Base-by-base conservation (phyloP, 2,329 filamentous ascomycete genomes). In the Fusarium xylarioides region DNA sequence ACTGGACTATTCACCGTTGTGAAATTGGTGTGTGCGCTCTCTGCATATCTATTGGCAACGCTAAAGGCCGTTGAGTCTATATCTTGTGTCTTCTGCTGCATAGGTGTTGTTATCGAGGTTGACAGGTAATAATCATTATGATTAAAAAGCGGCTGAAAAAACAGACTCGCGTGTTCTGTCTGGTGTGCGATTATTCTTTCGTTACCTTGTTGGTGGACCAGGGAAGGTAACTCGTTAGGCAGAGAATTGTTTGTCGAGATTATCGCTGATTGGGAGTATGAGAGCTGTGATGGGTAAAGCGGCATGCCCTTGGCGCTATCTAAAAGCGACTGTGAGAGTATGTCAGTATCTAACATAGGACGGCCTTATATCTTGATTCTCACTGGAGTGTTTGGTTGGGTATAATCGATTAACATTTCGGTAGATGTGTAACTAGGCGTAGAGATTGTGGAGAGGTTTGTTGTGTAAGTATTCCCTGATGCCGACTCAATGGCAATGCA, bases 221-320 rank as follows among this genome's bases (percentile, higher is more conserved):
- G 2, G 1, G 11, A 1, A 21, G 26, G 12, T 3, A 32, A 8
- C 3, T 11, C 38, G 5, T 7, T 4, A 0, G 0, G 19, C 0
- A 2, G 14, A 15, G 15, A 4, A 7, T 18, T 11, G 0, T 9
- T 18, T 1, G 32, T 4, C 14, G 11, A 15, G 4, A 4, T 4
- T 1, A 18, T 21, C 0, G 18, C 10, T 6, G 28, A 7, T 0
- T 30, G n/a, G 5, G 40, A 35, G 12, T 18, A 7, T 3, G 19
- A 2, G 3, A 46, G 7, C 19, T 47, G 38, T 12, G 46, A 18
- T 1, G 19, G 6, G 16, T 19, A 32, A 2, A 42, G 1, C 0
- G 34, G 23, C 2, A 21, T 16, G 15, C 5, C 9, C 4, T 37
- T 1, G 4, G 5, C 2, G 9, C 4, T 21, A 7, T 28, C 2